These are phyloP conservation scores for Pleurotus sapidus DNA, from an alignment of 768 basidiomycete genomes.

Conservation along the genomic window DNA sequence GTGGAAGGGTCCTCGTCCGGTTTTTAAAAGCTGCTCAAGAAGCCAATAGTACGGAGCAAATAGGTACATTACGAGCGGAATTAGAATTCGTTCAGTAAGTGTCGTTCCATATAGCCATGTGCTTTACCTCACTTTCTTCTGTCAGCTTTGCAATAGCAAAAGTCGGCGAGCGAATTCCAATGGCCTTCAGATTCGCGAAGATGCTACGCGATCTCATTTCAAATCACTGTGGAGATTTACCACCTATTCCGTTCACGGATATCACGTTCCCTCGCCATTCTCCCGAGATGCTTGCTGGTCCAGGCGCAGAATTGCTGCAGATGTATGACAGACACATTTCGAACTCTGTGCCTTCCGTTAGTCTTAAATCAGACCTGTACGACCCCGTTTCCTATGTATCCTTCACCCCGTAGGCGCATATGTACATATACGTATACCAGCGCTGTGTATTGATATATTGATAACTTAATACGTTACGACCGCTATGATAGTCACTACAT, in stretches of 20 bases:
- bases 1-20: conserved; percentile 62
- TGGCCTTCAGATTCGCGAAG: conserved; percentile 58
- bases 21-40: conserved; percentile 66
- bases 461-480: too few relatives aligned
- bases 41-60: conserved; percentile 52
- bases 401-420: not conserved
- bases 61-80: conserved; percentile 57
- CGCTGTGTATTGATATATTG: not conserved
- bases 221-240: conserved; percentile 32
- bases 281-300: conserved; percentile 2
- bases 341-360: not conserved
- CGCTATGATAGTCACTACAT: too few relatives aligned
- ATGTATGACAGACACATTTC: not conserved
- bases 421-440: not conserved
- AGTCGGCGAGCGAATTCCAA: conserved; percentile 64
- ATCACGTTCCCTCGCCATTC: conserved; percentile 30
- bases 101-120: not conserved
- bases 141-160: conserved; percentile 54
- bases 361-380: conserved; percentile 2
- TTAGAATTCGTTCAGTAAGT: conserved; percentile 67
- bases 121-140: not conserved
- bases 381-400: conserved; percentile 3
- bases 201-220: conserved; percentile 50
- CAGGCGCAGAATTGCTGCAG: conserved; percentile 1
- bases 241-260: conserved; percentile 20